phyloP scores from a whole-genome alignment of 2,329 filamentous ascomycete species.

The Chaetomium sp. region DNA sequence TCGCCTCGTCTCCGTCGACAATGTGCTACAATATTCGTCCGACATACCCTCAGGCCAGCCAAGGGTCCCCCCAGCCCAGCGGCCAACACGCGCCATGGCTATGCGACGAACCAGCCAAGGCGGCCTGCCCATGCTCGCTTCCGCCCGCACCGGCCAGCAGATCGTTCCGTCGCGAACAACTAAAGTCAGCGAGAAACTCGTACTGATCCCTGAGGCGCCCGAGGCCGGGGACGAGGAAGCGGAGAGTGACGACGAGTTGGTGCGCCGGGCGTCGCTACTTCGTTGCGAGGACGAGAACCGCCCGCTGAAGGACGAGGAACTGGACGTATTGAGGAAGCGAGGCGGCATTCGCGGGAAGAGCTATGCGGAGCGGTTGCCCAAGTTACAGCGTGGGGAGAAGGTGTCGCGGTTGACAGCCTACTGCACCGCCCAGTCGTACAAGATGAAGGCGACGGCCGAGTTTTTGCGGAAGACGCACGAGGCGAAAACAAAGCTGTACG shows the following conservation, averaged over 20 bases:
- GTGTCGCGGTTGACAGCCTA: conserved; percentile 91
- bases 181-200: conserved; percentile 96
- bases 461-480: conserved; percentile 87
- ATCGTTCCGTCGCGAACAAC: conserved; percentile 81
- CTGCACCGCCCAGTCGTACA: conserved; percentile 92
- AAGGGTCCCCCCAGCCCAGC: conserved; percentile 64
- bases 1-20: conserved; percentile 87
- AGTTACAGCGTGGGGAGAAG: conserved; percentile 82
- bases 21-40: conserved; percentile 88
- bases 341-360: conserved; percentile 75
- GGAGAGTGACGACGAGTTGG: conserved; percentile 61
- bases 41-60: conserved; percentile 95
- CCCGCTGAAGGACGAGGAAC: conserved; percentile 68
- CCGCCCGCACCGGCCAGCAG: conserved; percentile 49
- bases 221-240: conserved; percentile 60
- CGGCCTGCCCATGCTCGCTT: conserved; percentile 41
- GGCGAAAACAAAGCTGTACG: conserved; percentile 93
- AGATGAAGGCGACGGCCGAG: conserved; percentile 81
- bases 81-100: conserved; percentile 50
- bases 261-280: conserved; percentile 45
- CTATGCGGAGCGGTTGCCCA: conserved; percentile 90
- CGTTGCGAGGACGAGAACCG: conserved; percentile 57
- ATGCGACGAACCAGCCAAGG: conserved; percentile 43
- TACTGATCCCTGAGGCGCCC: conserved; percentile 81
- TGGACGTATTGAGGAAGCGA: conserved; percentile 63